phyloP scores from a whole-genome alignment of 345 rosid species.

The Clausena lansium region DNA sequence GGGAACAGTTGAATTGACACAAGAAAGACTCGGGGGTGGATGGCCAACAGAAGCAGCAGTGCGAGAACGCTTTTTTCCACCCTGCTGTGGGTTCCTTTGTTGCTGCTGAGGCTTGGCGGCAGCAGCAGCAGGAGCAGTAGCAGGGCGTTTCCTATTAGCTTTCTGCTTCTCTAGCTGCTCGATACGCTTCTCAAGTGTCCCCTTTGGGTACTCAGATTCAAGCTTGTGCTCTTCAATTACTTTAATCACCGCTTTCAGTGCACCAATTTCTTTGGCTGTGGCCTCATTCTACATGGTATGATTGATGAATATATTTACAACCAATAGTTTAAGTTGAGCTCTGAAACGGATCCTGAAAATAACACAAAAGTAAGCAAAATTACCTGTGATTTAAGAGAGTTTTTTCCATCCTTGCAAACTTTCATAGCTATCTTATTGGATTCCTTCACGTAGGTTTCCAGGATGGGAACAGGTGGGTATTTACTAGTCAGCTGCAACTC shows the following conservation, averaged over 20 bases:
- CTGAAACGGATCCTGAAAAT: neutral
- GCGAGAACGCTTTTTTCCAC: slow-evolving; percentile 42
- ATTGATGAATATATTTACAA: neutral
- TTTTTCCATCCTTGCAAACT: slow-evolving; percentile 37
- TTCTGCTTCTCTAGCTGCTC: slow-evolving; percentile 67
- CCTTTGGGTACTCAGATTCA: slow-evolving; percentile 40
- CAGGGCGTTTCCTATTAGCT: slow-evolving; percentile 46
- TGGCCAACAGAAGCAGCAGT: slow-evolving; percentile 20
- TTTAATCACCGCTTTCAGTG: slow-evolving; percentile 54
- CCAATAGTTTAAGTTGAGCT: neutral
- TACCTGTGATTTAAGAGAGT: slow-evolving; percentile 50
- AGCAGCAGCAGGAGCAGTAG: slow-evolving; percentile 25
- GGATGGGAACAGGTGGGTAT: slow-evolving; percentile 51
- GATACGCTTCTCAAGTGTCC: slow-evolving; percentile 43
- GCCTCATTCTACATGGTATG: slow-evolving; percentile 52
- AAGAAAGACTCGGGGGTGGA: slow-evolving; percentile 18
- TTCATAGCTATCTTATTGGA: slow-evolving; percentile 29
- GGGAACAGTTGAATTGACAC: slow-evolving; percentile 28
- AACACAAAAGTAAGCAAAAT: slow-evolving; percentile 11
- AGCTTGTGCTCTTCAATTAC: slow-evolving; percentile 59
- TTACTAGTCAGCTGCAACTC: slow-evolving; percentile 58
- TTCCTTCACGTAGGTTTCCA: slow-evolving; percentile 48
- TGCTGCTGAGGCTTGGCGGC: slow-evolving; percentile 38
- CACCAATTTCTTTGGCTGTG: slow-evolving; percentile 48
- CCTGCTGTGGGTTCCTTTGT: slow-evolving; percentile 22